phyloP scores from a whole-genome alignment of 352 stramenopile species.

The Phytophthora multivora region DNA sequence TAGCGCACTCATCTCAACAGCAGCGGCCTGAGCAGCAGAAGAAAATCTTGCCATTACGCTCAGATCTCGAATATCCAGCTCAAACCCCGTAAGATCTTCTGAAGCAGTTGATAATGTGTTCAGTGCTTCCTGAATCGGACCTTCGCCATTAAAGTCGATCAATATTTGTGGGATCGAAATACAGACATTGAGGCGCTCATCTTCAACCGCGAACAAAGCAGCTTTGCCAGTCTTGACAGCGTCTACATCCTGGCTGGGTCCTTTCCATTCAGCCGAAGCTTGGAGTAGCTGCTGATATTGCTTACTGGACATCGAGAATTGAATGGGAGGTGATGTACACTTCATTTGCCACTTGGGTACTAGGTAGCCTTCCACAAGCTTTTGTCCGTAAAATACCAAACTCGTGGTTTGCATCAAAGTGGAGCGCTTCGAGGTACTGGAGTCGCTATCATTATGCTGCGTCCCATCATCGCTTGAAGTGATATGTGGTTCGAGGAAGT shows the following conservation, averaged over 20 bases:
- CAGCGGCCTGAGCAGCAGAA: constrained; percentile 52
- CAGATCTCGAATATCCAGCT: constrained; percentile 60
- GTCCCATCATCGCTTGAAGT: not conserved
- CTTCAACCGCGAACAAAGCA: constrained; percentile 56
- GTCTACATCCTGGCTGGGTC: not conserved
- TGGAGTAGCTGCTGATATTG: constrained; percentile 75
- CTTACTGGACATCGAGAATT: constrained; percentile 66
- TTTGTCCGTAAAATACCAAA: constrained; percentile 68
- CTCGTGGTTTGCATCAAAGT: constrained; percentile 64
- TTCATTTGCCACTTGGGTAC: constrained; percentile 64
- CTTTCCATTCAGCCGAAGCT: constrained; percentile 61
- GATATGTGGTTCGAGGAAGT: constrained; percentile 57
- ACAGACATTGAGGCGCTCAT: constrained; percentile 66
- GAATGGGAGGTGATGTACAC: constrained; percentile 72
- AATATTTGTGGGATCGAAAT: constrained; percentile 71
- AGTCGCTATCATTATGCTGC: not conserved
- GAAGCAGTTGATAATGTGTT: constrained; percentile 9
- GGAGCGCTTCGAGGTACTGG: constrained; percentile 44
- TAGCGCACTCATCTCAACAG: constrained; percentile 49
- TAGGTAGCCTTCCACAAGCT: constrained; percentile 43
- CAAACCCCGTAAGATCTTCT: constrained; percentile 50
- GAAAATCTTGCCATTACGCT: constrained; percentile 74
- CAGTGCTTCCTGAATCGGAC: constrained; percentile 18
- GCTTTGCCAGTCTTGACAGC: not conserved
- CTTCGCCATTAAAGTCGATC: constrained; percentile 65